Evolutionary conservation across 75 land plant species (phyloP), one percentile per base, ranked within the genome.

Genomic region (Cunninghamia lanceolata): DNA sequence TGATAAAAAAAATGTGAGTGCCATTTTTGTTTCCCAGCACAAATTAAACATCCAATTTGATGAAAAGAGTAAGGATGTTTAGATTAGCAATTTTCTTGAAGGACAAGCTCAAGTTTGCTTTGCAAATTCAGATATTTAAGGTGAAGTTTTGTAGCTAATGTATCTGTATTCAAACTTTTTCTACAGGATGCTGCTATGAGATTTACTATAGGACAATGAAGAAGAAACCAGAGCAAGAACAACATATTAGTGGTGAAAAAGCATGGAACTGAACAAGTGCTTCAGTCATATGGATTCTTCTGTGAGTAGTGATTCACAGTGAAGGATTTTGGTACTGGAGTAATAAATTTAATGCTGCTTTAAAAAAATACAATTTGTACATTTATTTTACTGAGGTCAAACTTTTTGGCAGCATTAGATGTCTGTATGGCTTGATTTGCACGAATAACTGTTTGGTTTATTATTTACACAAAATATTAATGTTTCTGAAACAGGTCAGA

Each of bases 181-280:
- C 46, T 80, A 25, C 82, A 80, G 80, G 80, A 40, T 77, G 80
- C 43, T 77, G 80, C 45, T 77, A 77, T 19, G 80, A 77, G 80
- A 77, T 39, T 1, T 77, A 77, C 80, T 77, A 77, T 19, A 77
- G 9, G 80, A 77, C 80, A 77, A 77, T 77, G 80, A 21, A 19
- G 80, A 40, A 21, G 45, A 77, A 77, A 28, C 28, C 45, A 40
- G 45, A 40, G 1, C 40, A 43, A 40, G 80, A 77, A 0, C 40
- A 77, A 7, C 80, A 77, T 17, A 42, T 42, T 38, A 76, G 42
- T 76, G 3, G 79, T 76, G 79, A 39, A 76, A 38, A 21, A 77
- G 11, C 7, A 40, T 21, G 45, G 43, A 77, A 77, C 25, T 39
- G 45, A 77, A 21, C 43, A 39, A 38, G 16, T 2, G 16, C 10